These are phyloP conservation scores for Microcyclospora tardicrescens DNA, from an alignment of 2,329 filamentous ascomycete genomes.

Conservation along the genomic window DNA sequence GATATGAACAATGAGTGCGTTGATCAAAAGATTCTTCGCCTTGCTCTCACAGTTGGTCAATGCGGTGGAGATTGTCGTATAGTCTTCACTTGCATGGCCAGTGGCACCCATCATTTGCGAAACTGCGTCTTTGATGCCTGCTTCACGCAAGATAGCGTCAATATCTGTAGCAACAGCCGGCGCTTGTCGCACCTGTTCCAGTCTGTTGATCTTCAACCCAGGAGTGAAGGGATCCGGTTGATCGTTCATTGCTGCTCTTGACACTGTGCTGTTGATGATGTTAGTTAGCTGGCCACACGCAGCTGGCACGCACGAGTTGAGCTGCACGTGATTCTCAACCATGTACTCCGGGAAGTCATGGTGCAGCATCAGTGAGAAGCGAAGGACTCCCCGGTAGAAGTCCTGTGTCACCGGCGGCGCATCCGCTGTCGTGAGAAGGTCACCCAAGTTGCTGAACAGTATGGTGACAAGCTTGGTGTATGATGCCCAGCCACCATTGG, in stretches of 20 bases:
- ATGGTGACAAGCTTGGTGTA: conserved; percentile 50
- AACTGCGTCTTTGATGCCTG: conserved; percentile 41
- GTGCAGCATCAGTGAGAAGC: conserved; percentile 71
- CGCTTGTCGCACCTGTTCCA: conserved; percentile 59
- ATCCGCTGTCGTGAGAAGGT: conserved; percentile 62
- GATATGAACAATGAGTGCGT: conserved; percentile 73
- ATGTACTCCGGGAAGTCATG: conserved; percentile 94
- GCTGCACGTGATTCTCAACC: conserved; percentile 68
- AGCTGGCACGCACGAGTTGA: conserved; percentile 68
- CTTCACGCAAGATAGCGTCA: conserved; percentile 34
- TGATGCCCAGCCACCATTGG: conserved; percentile 52
- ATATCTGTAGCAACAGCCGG: conserved; percentile 55
- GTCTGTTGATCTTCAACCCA: conserved; percentile 61
- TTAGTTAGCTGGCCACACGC: conserved; percentile 83
- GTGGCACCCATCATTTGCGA: conserved; percentile 35
- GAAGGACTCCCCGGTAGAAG: conserved; percentile 70
- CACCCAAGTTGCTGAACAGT: conserved; percentile 51
- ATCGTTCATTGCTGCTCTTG: conserved; percentile 50
- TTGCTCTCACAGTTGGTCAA: conserved; percentile 45
- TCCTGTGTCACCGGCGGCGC: conserved; percentile 61
- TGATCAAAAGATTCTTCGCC: conserved; percentile 47
- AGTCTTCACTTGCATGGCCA: conserved; percentile 54
- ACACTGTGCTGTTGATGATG: conserved; percentile 70
- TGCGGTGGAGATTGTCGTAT: conserved; percentile 61
- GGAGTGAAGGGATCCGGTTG: conserved; percentile 60